Percentiles rank a stretch among this genome's conserved stretches.
Evolutionary conservation across 441 rosid genomes (phyloP).

Genomic region (Pelargonium cotyledonis): DNA sequence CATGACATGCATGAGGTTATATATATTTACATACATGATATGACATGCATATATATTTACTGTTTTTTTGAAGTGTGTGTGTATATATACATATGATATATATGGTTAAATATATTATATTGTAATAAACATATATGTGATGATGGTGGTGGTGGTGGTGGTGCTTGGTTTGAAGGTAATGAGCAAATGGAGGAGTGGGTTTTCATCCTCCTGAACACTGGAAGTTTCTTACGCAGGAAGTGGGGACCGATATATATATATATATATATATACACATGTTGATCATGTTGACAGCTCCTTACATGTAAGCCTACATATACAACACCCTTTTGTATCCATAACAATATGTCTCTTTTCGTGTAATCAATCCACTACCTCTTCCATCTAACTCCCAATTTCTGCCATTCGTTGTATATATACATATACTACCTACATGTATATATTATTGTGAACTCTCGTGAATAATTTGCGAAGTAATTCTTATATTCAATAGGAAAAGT

Average conservation of each 20-base stretch:
- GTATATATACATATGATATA: not conserved
- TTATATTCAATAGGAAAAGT: too few species aligned
- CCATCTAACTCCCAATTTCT: not conserved
- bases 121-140: not conserved
- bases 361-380: not conserved
- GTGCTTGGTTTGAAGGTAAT: conserved; percentile 10
- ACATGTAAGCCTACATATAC: not conserved
- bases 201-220: conserved; percentile 24
- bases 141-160: conserved; percentile 9
- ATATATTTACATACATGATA: too few species aligned
- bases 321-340: not conserved
- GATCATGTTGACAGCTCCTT: not conserved
- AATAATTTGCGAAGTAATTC: too few species aligned
- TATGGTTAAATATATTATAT: too few species aligned
- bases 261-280: not conserved
- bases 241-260: conserved; percentile 23
- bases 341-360: not conserved
- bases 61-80: too few species aligned
- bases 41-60: too few species aligned
- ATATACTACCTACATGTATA: too few species aligned
- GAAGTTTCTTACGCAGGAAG: conserved; percentile 19
- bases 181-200: conserved; percentile 8
- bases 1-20: too few species aligned
- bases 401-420: not conserved
- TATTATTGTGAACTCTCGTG: too few species aligned